Conservation (phyloP, 768 basidiomycete species). For the Hirschioporus abietinus region DNA sequence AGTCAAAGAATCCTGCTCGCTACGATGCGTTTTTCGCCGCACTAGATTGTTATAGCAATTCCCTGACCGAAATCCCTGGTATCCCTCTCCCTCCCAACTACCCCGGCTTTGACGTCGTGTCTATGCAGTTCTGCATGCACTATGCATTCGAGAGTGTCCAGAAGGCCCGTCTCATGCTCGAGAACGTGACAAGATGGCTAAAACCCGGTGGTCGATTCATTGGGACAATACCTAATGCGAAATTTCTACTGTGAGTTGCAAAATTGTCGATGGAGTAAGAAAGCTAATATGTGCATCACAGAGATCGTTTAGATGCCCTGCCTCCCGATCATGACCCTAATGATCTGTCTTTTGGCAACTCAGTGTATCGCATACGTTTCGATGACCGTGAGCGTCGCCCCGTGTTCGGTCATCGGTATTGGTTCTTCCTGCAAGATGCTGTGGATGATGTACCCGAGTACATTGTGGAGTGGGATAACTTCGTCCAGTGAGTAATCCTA, state of each 20-base stretch:
- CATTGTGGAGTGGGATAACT: conserved; percentile 92
- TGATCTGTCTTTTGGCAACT: conserved; percentile 84
- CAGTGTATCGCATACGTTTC: conserved; percentile 85
- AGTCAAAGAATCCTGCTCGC: neutral
- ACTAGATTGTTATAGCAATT: conserved; percentile 81
- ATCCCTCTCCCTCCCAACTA: conserved; percentile 36
- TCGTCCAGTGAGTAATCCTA: conserved; percentile 58
- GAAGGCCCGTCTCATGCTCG: conserved; percentile 88
- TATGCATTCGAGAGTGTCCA: conserved; percentile 92
- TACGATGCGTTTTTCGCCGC: conserved; percentile 82
- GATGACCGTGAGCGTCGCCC: conserved; percentile 59
- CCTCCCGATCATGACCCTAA: conserved; percentile 47
- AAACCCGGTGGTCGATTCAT: conserved; percentile 86
- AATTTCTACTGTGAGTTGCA: conserved; percentile 68
- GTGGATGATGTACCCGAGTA: conserved; percentile 98
- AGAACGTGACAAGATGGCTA: conserved; percentile 79
- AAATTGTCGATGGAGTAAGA: neutral
- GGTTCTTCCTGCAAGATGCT: conserved; percentile 90
- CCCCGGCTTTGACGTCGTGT: conserved; percentile 86
- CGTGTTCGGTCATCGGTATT: conserved; percentile 87
- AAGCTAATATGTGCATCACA: conserved; percentile 23
- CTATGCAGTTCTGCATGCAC: conserved; percentile 99
- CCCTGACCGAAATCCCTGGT: conserved; percentile 64
- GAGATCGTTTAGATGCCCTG: conserved; percentile 65
- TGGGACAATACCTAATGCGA: conserved; percentile 93